Evolutionary conservation across 495 filamentous ascomycete genomes (phyloP), one percentile per base, ranked within the genome.

Genomic region (Xylaria longipes): DNA sequence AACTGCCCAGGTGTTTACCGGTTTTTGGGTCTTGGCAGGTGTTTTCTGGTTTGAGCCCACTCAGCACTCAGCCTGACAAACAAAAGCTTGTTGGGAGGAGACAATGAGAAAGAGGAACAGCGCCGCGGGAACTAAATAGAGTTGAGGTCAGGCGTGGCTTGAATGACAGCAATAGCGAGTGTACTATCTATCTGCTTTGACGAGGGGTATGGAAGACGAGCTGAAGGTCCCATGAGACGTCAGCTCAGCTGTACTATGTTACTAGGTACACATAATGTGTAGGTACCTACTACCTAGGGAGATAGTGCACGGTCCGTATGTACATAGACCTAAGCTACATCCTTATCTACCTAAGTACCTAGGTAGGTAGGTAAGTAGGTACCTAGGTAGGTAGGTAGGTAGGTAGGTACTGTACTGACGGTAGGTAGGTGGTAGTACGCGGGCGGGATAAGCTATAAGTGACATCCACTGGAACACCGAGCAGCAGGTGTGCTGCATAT

Each of bases 131-230:
- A 4, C 0, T 7, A 20, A 29, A 56, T 56, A 1, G 27, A 25
- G 14, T 56, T 56, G 52, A 29, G 25, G 27, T 56, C 14, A 31
- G 52, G 52, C 12, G 52, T 56, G 52, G 52, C 52, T 56, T 56
- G 52, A 56, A 56, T 56, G 52, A 56, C 48, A 27, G 22, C 7
- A 22, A 50, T 25, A 9, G 9, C 50, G 12, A 14, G 46, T 22
- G 46, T 22, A 8, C n/a, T 3, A 3, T 22, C 17, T 11, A 43
- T 14, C 48, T 52, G 50, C 50, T 54, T 54, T 27, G 11, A 29
- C 50, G 50, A 54, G 50, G 50, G 50, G 50, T 54, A 54, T 50
- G 7, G n/a, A n/a, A n/a, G n/a, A n/a, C n/a, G n/a, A n/a, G n/a
- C n/a, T n/a, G 45, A n/a, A 8, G 5, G 45, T n/a, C 20, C 45